phyloP scores from a whole-genome alignment of 192 early-diverging fungal species.

The Podila verticillata region DNA sequence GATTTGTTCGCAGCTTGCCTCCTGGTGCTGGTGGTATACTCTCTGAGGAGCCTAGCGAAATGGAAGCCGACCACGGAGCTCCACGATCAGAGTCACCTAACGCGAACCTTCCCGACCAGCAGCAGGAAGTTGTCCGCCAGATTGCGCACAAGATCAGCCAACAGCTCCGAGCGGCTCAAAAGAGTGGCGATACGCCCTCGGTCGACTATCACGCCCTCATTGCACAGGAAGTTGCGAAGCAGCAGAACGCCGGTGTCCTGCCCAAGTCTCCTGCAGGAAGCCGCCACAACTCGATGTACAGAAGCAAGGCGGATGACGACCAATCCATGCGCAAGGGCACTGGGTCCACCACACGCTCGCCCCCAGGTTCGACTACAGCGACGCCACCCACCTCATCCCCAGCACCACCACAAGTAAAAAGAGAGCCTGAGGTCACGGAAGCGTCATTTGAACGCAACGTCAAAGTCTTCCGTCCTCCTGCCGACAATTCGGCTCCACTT shows the following conservation, averaged over 20 bases:
- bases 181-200: constrained; percentile 25
- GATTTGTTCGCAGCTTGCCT: constrained; percentile 45
- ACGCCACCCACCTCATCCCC: neutral
- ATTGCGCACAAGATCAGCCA: constrained; percentile 41
- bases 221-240: constrained; percentile 40
- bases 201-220: constrained; percentile 39
- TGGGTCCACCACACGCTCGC: neutral
- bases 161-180: constrained; percentile 26
- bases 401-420: neutral
- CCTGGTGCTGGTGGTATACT: constrained; percentile 20
- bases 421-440: constrained; percentile 4
- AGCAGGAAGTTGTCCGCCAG: constrained; percentile 40
- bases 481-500: constrained; percentile 36
- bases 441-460: constrained; percentile 47
- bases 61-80: constrained; percentile 13
- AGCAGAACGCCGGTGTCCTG: constrained; percentile 33
- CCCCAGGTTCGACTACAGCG: neutral
- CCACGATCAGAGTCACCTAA: constrained; percentile 31
- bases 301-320: constrained; percentile 17
- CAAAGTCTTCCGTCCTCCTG: constrained; percentile 65
- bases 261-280: constrained; percentile 36
- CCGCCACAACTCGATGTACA: constrained; percentile 33
- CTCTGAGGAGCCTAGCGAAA: constrained; percentile 39
- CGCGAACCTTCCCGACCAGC: constrained; percentile 7
- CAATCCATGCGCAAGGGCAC: neutral